Conservation (phyloP, 2,329 filamentous ascomycete genomes). For the Lecanicillium sp. region DNA sequence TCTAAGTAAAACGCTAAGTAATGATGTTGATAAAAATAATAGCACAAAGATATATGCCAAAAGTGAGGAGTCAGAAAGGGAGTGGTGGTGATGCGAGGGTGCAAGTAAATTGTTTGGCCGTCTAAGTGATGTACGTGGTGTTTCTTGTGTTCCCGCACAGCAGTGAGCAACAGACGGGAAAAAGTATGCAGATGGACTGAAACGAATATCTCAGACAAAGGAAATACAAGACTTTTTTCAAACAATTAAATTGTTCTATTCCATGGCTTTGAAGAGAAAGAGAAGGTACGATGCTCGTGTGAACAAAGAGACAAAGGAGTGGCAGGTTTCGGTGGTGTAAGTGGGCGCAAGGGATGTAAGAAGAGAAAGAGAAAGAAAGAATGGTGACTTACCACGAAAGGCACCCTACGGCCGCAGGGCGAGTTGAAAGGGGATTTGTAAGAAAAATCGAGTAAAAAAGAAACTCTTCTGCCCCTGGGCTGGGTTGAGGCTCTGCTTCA, state of each 20-base stretch:
- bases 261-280: too few species aligned
- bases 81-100: background rate
- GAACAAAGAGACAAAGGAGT: too few species aligned
- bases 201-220: too few species aligned
- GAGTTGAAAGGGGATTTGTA: background rate
- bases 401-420: background rate
- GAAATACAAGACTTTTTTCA: too few species aligned
- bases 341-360: background rate
- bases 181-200: too few species aligned
- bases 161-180: constrained; percentile 8
- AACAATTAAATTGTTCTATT: too few species aligned
- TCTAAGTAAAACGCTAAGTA: too few species aligned
- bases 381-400: background rate
- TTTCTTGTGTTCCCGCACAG: constrained; percentile 8
- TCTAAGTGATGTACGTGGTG: constrained; percentile 5
- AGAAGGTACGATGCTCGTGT: too few species aligned
- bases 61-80: too few species aligned
- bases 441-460: background rate
- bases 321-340: too few species aligned
- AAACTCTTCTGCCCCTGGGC: too few species aligned
- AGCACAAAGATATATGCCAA: constrained; percentile 5
- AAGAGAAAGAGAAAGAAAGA: background rate
- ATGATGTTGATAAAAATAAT: background rate
- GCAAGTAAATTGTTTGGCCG: constrained; percentile 1
- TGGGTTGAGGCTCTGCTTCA: background rate